A percentile compares a stretch with the other conserved stretches of the same genome.
Conservation (phyloP, 2,329 filamentous ascomycete genomes). For the Aspergillus latus region DNA sequence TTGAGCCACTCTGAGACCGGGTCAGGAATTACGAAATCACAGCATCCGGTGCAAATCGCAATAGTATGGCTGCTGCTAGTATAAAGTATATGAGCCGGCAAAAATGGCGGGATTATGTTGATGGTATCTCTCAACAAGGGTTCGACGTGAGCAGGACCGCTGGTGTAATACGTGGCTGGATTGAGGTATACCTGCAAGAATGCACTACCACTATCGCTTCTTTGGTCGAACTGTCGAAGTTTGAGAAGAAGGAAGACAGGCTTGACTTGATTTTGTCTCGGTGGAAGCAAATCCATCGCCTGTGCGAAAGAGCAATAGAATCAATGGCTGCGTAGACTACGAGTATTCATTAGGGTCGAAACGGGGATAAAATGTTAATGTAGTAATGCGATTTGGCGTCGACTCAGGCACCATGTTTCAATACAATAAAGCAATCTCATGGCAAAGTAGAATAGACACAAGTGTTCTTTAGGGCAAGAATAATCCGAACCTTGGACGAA, state of each 20-base stretch:
- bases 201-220: conserved; percentile 20
- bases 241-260: conserved; percentile 15
- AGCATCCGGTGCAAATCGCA: conserved; percentile 26
- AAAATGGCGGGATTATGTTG: conserved; percentile 32
- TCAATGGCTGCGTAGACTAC: neutral
- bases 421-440: neutral
- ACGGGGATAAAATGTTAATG: neutral
- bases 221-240: conserved; percentile 8
- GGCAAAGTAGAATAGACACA: neutral
- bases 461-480: conserved; percentile 1
- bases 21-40: conserved; percentile 35
- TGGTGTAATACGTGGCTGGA: conserved; percentile 26
- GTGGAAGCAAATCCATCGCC: conserved; percentile 34
- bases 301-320: conserved; percentile 26
- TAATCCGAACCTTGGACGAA: neutral
- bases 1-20: neutral
- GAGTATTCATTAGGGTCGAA: neutral
- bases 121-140: conserved; percentile 21
- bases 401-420: neutral
- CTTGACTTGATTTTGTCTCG: conserved; percentile 24
- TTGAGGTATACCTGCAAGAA: conserved; percentile 30
- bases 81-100: conserved; percentile 30
- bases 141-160: conserved; percentile 24
- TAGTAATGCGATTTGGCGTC: neutral
- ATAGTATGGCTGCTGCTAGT: conserved; percentile 32